Evolutionary conservation across 164 flowering plant genomes (phyloP), one percentile per base, ranked within the genome.

Genomic region (Brasenia schreberi): DNA sequence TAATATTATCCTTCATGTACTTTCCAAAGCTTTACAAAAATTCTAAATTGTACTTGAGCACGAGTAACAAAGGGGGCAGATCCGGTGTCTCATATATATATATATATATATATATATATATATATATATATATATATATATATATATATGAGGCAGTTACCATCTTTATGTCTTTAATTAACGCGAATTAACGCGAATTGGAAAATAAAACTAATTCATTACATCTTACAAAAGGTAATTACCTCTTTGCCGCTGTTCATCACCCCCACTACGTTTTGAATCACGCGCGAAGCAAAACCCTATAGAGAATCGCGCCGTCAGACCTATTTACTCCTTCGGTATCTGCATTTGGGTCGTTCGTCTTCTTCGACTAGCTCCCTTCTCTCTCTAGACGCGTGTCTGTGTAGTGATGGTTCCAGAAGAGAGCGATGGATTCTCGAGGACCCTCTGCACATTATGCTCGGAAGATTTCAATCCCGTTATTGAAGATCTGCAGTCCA

Each of bases 381-480:
- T 12, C n/a, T 9, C 0, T 49, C 56, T 49, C 56, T 3, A 49
- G 12, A 9, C 16, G 56, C 10, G 10, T 5, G 56, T 3, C 14
- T 49, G 14, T 7, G 53, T 9, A 3, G 7, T 14, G 56, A 49
- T 49, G 56, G 56, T 9, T 9, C 14, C 16, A 14, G 56, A 49
- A 14, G 56, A 9, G 56, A 49, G 56, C 56, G 9, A 49, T 62
- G 66, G 68, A 33, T 79, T 82, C 65, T 77, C 80, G 39, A 87
- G 81, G 65, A 75, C 92, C 9, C 87, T 94, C 9, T 94, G 99
- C 72, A 78, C 96, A 11, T 89, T 91, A 72, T 91, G 99, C 79
- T 91, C 77, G 73, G 97, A 94, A 68, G 97, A 91, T 74, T 83
- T 94, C 58, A 87, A 89, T 18, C 99, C 97, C 63, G 67, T 84